phyloP scores from a whole-genome alignment of 257 asterid species.

The Solanum etuberosum region DNA sequence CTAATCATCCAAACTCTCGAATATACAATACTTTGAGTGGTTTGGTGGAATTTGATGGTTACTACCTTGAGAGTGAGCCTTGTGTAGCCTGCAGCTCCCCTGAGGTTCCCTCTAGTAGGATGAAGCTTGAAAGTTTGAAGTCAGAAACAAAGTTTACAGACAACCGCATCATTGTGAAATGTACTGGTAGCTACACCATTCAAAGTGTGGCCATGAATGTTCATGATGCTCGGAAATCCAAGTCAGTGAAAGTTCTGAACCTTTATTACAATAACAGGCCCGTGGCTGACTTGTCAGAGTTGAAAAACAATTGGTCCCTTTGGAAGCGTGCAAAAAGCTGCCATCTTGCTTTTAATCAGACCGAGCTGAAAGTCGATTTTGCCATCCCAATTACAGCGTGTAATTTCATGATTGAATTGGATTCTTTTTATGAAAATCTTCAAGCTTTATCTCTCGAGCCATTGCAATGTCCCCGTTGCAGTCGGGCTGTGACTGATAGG shows the following conservation, averaged over 20 bases:
- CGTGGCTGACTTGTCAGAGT: conserved; percentile 94
- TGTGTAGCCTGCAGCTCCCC: conserved; percentile 99
- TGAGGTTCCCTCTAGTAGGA: conserved; percentile 94
- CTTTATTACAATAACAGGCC: conserved; percentile 97
- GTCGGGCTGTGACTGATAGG: conserved; percentile 94
- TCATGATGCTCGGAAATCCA: conserved; percentile 96
- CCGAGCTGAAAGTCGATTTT: conserved; percentile 94
- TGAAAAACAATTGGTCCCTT: conserved; percentile 92
- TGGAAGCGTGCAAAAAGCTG: conserved; percentile 99
- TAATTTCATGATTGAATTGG: conserved; percentile 97
- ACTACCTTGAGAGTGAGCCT: conserved; percentile 99
- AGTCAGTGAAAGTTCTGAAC: conserved; percentile 93
- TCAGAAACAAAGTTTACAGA: conserved; percentile 98
- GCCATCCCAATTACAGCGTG: conserved; percentile 94
- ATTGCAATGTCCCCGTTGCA: conserved; percentile 97
- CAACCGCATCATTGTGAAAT: conserved; percentile 94
- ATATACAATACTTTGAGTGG: conserved; percentile 94
- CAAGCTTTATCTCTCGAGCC: conserved; percentile 99
- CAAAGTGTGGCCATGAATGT: conserved; percentile 97
- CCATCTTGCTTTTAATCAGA: conserved; percentile 87
- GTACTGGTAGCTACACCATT: conserved; percentile 98
- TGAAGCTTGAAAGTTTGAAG: conserved; percentile 94
- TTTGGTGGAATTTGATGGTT: conserved; percentile 98
- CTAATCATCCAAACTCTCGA: conserved; percentile 99
- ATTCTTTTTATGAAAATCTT: conserved; percentile 93